Base-by-base conservation (phyloP, 176 grass and related monocot species). In the Elymus sibiricus region DNA sequence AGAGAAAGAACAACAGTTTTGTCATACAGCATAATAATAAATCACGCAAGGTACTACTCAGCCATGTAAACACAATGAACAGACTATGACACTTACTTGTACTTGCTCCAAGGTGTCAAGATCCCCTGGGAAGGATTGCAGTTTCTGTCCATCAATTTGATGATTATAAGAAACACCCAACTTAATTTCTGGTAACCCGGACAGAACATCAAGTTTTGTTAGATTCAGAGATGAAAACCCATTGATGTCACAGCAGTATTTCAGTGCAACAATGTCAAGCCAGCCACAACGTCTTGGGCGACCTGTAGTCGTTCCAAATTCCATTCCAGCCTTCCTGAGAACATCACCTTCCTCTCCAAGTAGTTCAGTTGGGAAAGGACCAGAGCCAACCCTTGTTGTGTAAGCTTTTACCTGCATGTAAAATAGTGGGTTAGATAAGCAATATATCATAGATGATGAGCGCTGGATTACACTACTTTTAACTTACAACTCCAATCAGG, bases 181-280 rank as follows among this genome's bases (percentile, higher is more conserved):
- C 58, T 86, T 93, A 42, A 97, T 79, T 82, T 92, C 94, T 55
- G 82, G 22, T 38, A 92, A 58, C 49, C 92, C 94, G 7, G 94
- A 92, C 11, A 97, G 85, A 39, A 97, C 94, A 92, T 97, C 94
- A 79, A 97, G 94, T 87, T 97, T 97, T 49, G 94, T 94, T 19
- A 97, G 85, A 84, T 93, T 92, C 42, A 93, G 90, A 76, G 87
- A 89, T 27, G 94, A 91, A 47, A 97, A 93, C 5, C 94, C 94
- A 76, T 97, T 97, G 46, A 97, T 92, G 26, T 90, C 87, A 34
- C 87, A 93, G 80, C 85, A 90, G 74, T 97, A 94, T 38, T 94
- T 93, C 1, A 94, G 82, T 44, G 92, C 89, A 87, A 92, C 89
- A 69, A 94, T 79, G 85, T 97, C 94, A 82, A 97, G 90, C 92